Percentiles rank a stretch among this genome's conserved stretches.
phyloP scores from a whole-genome alignment of 352 stramenopile species.

The Poterioochromonas sp. region DNA sequence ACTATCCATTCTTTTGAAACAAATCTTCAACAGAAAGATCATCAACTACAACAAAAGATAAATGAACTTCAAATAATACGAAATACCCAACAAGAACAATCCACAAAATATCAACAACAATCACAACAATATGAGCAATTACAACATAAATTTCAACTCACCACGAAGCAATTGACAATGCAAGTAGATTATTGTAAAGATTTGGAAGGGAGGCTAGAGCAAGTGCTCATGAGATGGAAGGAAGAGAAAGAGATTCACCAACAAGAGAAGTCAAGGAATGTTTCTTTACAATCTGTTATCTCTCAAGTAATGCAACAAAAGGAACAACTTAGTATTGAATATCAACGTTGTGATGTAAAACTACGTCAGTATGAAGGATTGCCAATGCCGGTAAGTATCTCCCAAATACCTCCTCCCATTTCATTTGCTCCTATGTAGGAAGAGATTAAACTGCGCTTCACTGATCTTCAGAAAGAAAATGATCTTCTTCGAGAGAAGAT shows the following conservation, averaged over 20 bases:
- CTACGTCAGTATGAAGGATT: slow-evolving; percentile 3
- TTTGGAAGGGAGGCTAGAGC: not conserved
- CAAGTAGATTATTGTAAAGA: not conserved
- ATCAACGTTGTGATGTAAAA: not conserved
- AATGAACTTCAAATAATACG: not conserved
- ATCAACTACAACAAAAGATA: not conserved
- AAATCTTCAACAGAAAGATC: not conserved
- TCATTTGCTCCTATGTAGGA: not conserved
- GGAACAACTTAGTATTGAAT: not conserved
- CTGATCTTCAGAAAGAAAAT: not conserved
- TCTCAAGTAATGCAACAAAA: not conserved
- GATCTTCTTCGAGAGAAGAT: not conserved
- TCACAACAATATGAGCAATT: not conserved
- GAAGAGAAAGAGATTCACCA: not conserved
- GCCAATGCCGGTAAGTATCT: not conserved
- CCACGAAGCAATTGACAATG: not conserved
- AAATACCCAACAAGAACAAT: not conserved
- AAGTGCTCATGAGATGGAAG: not conserved
- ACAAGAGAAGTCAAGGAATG: not conserved
- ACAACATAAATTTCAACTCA: not conserved
- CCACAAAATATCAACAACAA: not conserved
- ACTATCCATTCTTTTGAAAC: not conserved
- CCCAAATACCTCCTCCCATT: not conserved
- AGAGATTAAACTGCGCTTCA: not conserved
- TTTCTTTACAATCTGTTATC: not conserved